These are phyloP conservation scores for Stephania cephalantha DNA, from an alignment of 164 flowering plant genomes.

Conservation along the genomic window DNA sequence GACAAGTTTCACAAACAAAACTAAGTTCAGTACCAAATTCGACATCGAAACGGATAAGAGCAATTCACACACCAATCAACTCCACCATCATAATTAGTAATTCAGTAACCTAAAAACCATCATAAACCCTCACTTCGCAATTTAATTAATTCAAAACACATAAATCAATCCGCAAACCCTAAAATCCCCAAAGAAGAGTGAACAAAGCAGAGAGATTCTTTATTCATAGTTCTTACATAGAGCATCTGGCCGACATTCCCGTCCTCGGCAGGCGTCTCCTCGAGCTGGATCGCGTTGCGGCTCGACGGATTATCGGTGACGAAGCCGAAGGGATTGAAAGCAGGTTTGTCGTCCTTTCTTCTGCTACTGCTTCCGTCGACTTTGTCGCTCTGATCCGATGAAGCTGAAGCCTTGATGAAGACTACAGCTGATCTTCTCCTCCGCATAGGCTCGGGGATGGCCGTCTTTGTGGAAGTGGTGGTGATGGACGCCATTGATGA, in stretches of 20 bases:
- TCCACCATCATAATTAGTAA: too few species aligned
- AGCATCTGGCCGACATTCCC: constrained; percentile 98
- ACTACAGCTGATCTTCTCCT: constrained; percentile 6
- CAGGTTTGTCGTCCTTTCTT: constrained; percentile 30
- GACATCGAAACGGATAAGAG: too few species aligned
- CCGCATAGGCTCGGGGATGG: background rate
- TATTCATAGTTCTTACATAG: constrained; percentile 36
- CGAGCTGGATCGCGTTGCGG: constrained; percentile 80
- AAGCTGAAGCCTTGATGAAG: constrained; percentile 9
- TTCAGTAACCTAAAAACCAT: too few species aligned
- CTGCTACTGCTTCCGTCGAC: background rate
- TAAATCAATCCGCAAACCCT: too few species aligned
- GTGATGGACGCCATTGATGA: constrained; percentile 6
- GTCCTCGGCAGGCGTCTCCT: constrained; percentile 79
- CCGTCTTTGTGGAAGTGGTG: background rate
- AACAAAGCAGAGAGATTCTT: too few species aligned
- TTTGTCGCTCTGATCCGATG: constrained; percentile 14
- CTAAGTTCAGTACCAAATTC: too few species aligned
- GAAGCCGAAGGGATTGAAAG: constrained; percentile 86
- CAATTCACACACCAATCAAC: background rate
- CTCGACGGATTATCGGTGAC: constrained; percentile 95
- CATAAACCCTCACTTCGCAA: too few species aligned
- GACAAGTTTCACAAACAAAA: too few species aligned
- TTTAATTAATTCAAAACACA: too few species aligned
- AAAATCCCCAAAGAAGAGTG: too few species aligned